phyloP scores from a whole-genome alignment of 805 yeast genomes.

The Kregervanrija delftensis region DNA sequence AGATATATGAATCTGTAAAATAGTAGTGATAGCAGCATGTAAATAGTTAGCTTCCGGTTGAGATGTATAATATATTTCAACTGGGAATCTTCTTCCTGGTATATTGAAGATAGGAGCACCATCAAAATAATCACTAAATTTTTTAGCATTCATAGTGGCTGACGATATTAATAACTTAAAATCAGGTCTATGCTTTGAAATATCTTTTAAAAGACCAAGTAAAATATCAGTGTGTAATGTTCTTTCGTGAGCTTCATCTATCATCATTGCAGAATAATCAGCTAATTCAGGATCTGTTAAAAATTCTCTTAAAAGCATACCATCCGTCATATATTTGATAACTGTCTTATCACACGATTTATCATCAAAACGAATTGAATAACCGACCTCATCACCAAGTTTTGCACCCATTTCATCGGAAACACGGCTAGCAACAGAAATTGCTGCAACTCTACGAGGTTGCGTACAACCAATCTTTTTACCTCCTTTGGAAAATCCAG shows the following conservation, averaged over 20 bases:
- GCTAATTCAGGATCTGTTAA: conserved; percentile 65
- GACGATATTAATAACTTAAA: conserved; percentile 78
- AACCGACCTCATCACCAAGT: conserved; percentile 89
- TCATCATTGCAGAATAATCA: conserved; percentile 75
- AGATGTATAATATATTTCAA: conserved; percentile 72
- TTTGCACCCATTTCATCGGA: conserved; percentile 78
- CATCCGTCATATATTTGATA: conserved; percentile 91
- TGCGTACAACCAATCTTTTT: conserved; percentile 79
- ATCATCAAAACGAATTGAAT: conserved; percentile 83
- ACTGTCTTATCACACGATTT: conserved; percentile 55
- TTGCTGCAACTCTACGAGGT: conserved; percentile 94
- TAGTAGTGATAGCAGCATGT: conserved; percentile 82
- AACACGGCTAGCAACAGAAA: conserved; percentile 82
- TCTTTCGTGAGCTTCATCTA: conserved; percentile 97
- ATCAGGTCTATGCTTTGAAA: conserved; percentile 56
- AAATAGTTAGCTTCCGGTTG: conserved; percentile 89
- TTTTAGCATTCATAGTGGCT: conserved; percentile 89
- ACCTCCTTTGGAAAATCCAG: conserved; percentile 58
- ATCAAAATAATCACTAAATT: conserved; percentile 74
- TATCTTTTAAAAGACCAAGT: conserved; percentile 72
- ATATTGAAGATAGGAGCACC: conserved; percentile 82
- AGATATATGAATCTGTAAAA: conserved; percentile 76
- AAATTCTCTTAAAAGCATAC: conserved; percentile 85
- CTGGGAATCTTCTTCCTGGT: conserved; percentile 94
- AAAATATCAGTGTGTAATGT: conserved; percentile 85